These are phyloP conservation scores for Circinella umbellata DNA, from an alignment of 371 early-diverging fungal genomes.

Conservation along the genomic window DNA sequence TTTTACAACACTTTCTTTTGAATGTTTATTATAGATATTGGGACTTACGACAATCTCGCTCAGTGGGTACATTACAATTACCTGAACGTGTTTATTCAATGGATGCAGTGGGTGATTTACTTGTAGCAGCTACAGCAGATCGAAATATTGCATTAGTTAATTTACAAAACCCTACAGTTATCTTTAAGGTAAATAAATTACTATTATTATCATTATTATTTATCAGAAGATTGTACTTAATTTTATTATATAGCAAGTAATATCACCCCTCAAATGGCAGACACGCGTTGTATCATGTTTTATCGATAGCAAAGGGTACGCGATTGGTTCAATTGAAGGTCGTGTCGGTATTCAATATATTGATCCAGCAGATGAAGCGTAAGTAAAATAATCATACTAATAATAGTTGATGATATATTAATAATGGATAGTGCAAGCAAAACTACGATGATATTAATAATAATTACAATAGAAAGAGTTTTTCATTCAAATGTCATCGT, in stretches of 20 bases:
- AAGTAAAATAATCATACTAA: constrained; percentile 23
- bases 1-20: not conserved
- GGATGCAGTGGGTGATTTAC: constrained; percentile 70
- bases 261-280: constrained; percentile 78
- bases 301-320: constrained; percentile 81
- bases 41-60: constrained; percentile 83
- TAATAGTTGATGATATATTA: not conserved
- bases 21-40: constrained; percentile 66
- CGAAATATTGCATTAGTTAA: constrained; percentile 80
- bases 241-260: constrained; percentile 20
- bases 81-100: constrained; percentile 90
- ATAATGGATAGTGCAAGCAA: constrained; percentile 48
- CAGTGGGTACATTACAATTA: constrained; percentile 74
- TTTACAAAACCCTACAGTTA: constrained; percentile 76
- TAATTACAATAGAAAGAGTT: constrained; percentile 58
- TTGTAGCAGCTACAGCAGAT: constrained; percentile 54
- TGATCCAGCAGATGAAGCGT: constrained; percentile 74
- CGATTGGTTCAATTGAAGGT: constrained; percentile 91
- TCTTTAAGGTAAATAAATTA: constrained; percentile 59
- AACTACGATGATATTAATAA: constrained; percentile 23
- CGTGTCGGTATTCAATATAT: constrained; percentile 90
- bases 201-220: too few species aligned
- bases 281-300: constrained; percentile 83
- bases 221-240: too few species aligned
- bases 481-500: constrained; percentile 96